A percentile compares a stretch with the other conserved stretches of the same genome.
These are phyloP conservation scores for Torulaspora gathmanii DNA, from an alignment of 805 yeast species.

Conservation along the genomic window DNA sequence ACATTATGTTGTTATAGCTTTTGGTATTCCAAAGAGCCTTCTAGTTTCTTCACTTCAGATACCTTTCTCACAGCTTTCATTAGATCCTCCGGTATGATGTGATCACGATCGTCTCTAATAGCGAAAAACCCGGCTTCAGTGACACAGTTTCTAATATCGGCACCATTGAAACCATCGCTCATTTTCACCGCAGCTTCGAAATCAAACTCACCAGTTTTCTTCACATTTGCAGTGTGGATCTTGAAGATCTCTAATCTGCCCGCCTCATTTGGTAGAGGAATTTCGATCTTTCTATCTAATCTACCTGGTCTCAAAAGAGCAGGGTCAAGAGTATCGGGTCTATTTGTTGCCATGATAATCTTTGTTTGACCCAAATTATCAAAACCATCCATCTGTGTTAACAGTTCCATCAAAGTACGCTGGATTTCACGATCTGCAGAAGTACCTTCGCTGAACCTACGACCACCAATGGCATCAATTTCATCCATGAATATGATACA, in stretches of 20 bases:
- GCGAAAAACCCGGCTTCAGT: slow-evolving; percentile 99
- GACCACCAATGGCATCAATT: slow-evolving; percentile 97
- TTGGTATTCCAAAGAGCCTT: slow-evolving; percentile 92
- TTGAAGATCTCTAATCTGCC: slow-evolving; percentile 92
- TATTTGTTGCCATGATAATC: slow-evolving; percentile 98
- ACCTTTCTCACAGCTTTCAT: slow-evolving; percentile 98
- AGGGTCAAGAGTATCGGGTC: slow-evolving; percentile 97
- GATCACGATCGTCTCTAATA: slow-evolving; percentile 94
- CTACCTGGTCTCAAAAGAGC: slow-evolving; percentile 97
- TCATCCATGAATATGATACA: slow-evolving; percentile 98
- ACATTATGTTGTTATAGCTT: slow-evolving; percentile 51
- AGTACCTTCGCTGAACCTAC: slow-evolving; percentile 96
- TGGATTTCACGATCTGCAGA: slow-evolving; percentile 98
- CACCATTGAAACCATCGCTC: slow-evolving; percentile 99
- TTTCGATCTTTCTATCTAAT: slow-evolving; percentile 93
- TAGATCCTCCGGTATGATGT: slow-evolving; percentile 85
- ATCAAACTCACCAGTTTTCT: slow-evolving; percentile 92
- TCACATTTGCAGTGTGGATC: slow-evolving; percentile 80
- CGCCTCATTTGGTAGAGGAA: slow-evolving; percentile 90
- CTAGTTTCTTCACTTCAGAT: slow-evolving; percentile 92
- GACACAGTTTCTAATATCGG: slow-evolving; percentile 91
- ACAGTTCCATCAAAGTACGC: slow-evolving; percentile 93
- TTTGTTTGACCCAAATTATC: slow-evolving; percentile 95
- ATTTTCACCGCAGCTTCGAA: slow-evolving; percentile 95
- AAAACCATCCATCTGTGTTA: slow-evolving; percentile 98